A percentile compares a stretch with the other conserved stretches of the same genome.
These are phyloP conservation scores for Rutstroemia sp. DNA, from an alignment of 2,329 filamentous ascomycete genomes.

Conservation along the genomic window DNA sequence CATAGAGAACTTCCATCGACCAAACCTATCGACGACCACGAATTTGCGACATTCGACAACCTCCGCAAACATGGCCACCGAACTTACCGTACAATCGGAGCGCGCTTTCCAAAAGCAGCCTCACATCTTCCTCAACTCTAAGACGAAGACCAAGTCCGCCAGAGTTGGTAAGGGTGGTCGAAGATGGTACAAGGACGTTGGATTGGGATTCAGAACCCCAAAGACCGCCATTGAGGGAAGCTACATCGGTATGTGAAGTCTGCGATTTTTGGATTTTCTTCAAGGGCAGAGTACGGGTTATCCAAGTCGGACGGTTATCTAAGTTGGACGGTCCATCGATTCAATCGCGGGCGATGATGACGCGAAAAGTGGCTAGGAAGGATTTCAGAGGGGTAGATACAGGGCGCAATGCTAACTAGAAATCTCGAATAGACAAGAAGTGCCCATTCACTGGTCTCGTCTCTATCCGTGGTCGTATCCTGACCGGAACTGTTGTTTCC, in stretches of 20 bases:
- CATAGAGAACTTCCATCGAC: conserved; percentile 13
- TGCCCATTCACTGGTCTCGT: conserved; percentile 99
- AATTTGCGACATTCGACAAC: conserved; percentile 27
- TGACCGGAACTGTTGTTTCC: conserved; percentile 97
- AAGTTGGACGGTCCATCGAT: neutral
- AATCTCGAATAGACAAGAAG: conserved; percentile 79
- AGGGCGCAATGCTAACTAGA: conserved; percentile 18
- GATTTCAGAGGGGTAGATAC: neutral
- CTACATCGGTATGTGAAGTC: conserved; percentile 84
- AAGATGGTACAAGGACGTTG: conserved; percentile 99
- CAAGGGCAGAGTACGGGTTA: neutral
- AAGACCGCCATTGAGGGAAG: conserved; percentile 97
- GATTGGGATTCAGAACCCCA: conserved; percentile 97
- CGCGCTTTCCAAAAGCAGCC: conserved; percentile 99
- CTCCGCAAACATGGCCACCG: conserved; percentile 71
- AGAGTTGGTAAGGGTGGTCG: conserved; percentile 83
- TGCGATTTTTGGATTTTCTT: neutral
- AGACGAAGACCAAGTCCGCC: conserved; percentile 78
- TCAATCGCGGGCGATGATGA: neutral
- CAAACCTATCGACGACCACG: conserved; percentile 15
- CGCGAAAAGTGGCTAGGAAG: neutral
- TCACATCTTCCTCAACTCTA: conserved; percentile 99
- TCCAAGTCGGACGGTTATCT: neutral
- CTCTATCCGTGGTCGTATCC: conserved; percentile 99
- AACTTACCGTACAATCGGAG: conserved; percentile 99